A percentile compares a stretch with the other conserved stretches of the same genome.
Evolutionary conservation across 805 yeast species (phyloP).

Genomic region (Candida methanosorbosa): DNA sequence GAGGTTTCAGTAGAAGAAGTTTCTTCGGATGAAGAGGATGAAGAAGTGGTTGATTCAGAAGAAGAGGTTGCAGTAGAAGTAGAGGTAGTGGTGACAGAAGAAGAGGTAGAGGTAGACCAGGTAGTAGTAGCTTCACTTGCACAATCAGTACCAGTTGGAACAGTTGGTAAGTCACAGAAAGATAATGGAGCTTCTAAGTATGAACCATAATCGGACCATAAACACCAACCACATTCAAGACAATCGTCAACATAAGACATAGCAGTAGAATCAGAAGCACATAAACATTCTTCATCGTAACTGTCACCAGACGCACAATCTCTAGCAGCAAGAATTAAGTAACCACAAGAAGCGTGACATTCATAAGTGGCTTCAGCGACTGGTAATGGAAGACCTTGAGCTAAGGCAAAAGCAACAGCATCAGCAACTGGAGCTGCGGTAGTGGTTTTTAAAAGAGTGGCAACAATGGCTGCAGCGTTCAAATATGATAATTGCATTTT

Average conservation of each 20-base stretch:
- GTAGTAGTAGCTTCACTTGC: conserved; percentile 8
- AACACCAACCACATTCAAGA: conserved; percentile 32
- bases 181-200: conserved; percentile 22
- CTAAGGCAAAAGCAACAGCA: conserved; percentile 1
- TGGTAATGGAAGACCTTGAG: too few species aligned
- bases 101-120: conserved; percentile 7
- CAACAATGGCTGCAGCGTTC: too few species aligned
- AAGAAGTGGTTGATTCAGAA: too few species aligned
- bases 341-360: conserved; percentile 28
- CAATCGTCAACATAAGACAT: conserved; percentile 20
- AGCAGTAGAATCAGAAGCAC: conserved; percentile 20
- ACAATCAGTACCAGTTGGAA: conserved; percentile 27
- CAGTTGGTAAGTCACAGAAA: conserved; percentile 24
- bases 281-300: conserved; percentile 24
- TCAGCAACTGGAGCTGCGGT: not conserved
- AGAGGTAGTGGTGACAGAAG: conserved; percentile 10
- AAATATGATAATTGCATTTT: too few species aligned
- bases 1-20: too few species aligned
- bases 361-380: conserved; percentile 19
- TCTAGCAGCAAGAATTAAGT: conserved; percentile 21
- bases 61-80: too few species aligned
- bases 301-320: conserved; percentile 20
- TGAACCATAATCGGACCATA: conserved; percentile 28
- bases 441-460: not conserved
- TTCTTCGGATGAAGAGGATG: too few species aligned